Evolutionary conservation across 1,139 yeast genomes (phyloP).

Genomic region (Debaryomyces singareniensis): DNA sequence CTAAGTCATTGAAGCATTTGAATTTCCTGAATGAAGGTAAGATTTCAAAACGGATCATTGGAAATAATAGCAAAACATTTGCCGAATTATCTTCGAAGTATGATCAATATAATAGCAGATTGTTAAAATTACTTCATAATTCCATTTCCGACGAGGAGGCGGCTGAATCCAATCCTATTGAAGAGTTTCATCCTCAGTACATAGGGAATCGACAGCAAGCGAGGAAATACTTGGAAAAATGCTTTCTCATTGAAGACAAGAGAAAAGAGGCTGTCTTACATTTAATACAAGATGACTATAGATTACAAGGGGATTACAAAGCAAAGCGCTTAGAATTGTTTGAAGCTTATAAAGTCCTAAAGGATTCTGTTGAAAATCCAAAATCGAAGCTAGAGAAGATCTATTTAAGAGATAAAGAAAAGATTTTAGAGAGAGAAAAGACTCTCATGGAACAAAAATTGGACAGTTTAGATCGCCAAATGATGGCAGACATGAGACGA

Average conservation of each 20-base stretch:
- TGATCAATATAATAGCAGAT: constrained; percentile 13
- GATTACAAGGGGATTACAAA: constrained; percentile 13
- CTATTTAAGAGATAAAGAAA: constrained; percentile 5
- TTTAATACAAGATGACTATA: constrained; percentile 11
- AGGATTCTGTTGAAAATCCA: not conserved
- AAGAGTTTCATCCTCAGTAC: constrained; percentile 10
- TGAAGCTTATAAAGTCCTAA: constrained; percentile 5
- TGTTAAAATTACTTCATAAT: constrained; percentile 13
- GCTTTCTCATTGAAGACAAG: constrained; percentile 5
- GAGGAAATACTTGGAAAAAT: constrained; percentile 9
- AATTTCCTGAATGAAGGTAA: constrained; percentile 6
- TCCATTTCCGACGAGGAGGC: constrained; percentile 7
- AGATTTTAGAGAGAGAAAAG: constrained; percentile 5
- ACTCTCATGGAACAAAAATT: constrained; percentile 8
- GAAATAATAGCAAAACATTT: constrained; percentile 8
- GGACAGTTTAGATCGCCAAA: constrained; percentile 12
- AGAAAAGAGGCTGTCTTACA: constrained; percentile 3
- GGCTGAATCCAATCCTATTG: not conserved
- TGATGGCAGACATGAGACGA: constrained; percentile 12
- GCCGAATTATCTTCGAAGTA: constrained; percentile 13
- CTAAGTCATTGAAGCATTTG: constrained; percentile 6
- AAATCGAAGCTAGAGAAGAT: constrained; percentile 4
- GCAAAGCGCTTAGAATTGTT: constrained; percentile 10
- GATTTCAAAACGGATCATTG: constrained; percentile 6
- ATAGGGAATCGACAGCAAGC: constrained; percentile 19